Conservation (phyloP, 2,329 filamentous ascomycete genomes). For the Curvularia eragrostidis region DNA sequence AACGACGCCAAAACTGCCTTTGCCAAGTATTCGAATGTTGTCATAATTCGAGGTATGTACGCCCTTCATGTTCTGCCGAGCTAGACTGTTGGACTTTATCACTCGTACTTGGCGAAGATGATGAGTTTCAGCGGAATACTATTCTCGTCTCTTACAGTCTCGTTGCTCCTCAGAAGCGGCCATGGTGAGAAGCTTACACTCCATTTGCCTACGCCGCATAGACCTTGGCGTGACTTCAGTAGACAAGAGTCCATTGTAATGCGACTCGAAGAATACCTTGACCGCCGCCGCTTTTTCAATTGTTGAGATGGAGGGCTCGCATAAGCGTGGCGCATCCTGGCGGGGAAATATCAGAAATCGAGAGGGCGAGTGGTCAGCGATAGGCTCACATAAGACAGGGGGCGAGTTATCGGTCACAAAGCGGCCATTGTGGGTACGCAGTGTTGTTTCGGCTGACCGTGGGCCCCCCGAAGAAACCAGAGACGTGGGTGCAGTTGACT, state of each 20-base stretch:
- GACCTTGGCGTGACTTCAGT: conserved; percentile 64
- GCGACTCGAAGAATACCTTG: conserved; percentile 85
- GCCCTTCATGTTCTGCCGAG: conserved; percentile 56
- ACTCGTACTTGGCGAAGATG: conserved; percentile 76
- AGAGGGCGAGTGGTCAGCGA: conserved; percentile 22
- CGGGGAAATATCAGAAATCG: conserved; percentile 44
- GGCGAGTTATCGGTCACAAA: conserved; percentile 25
- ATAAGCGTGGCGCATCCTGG: conserved; percentile 41
- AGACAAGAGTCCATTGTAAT: conserved; percentile 74
- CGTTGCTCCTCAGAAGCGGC: conserved; percentile 64
- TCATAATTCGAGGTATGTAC: conserved; percentile 74
- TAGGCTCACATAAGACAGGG: conserved; percentile 21
- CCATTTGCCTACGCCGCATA: conserved; percentile 67
- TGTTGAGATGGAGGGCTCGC: conserved; percentile 60
- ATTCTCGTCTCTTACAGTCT: conserved; percentile 63
- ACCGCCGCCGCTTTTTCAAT: conserved; percentile 80
- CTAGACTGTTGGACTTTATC: conserved; percentile 68
- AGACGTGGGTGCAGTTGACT: conserved; percentile 47
- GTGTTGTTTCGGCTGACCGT: conserved; percentile 39
- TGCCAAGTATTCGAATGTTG: conserved; percentile 80
- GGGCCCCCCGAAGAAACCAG: conserved; percentile 42
- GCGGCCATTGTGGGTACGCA: conserved; percentile 28
- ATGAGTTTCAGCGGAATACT: conserved; percentile 71
- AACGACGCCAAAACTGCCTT: conserved; percentile 94
- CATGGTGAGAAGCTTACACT: conserved; percentile 66